Conservation (phyloP, 179 eudicot species). For the Pouteria campechiana region DNA sequence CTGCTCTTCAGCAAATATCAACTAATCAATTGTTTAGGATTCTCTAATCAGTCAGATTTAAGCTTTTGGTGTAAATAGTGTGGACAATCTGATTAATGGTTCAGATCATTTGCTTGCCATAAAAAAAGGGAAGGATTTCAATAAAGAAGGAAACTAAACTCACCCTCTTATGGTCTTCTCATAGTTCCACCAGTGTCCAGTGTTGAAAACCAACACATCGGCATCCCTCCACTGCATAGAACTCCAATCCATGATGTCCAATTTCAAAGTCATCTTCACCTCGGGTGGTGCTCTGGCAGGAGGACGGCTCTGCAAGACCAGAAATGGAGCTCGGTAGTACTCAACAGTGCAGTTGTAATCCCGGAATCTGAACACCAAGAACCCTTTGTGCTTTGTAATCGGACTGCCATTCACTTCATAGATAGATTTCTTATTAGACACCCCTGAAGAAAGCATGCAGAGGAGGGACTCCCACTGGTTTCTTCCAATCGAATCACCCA, state of each 20-base stretch:
- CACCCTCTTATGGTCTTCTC: conserved; percentile 11
- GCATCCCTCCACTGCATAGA: conserved; percentile 4
- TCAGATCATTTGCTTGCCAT: neutral
- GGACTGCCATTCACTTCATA: conserved; percentile 6
- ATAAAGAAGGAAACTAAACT: neutral
- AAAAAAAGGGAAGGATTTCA: neutral
- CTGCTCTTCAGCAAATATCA: neutral
- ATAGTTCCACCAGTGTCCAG: conserved; percentile 8
- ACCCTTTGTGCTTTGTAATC: conserved; percentile 6
- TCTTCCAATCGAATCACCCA: conserved; percentile 5
- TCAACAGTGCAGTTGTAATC: conserved; percentile 7
- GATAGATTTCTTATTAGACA: neutral
- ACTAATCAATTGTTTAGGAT: neutral
- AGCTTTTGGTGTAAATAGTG: neutral
- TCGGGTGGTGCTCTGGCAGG: conserved; percentile 3
- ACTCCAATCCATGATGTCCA: conserved; percentile 8
- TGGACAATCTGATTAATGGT: neutral
- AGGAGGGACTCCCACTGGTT: conserved; percentile 11
- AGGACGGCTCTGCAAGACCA: conserved; percentile 1
- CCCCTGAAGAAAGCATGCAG: conserved; percentile 7
- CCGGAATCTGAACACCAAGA: conserved; percentile 4
- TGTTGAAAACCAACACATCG: conserved; percentile 5
- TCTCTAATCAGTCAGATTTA: neutral
- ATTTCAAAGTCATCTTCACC: conserved; percentile 1
- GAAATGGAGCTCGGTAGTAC: conserved; percentile 9